Percentiles rank a stretch among this genome's conserved stretches.
Conservation (phyloP, 768 basidiomycete genomes). For the Trametes cingulata region DNA sequence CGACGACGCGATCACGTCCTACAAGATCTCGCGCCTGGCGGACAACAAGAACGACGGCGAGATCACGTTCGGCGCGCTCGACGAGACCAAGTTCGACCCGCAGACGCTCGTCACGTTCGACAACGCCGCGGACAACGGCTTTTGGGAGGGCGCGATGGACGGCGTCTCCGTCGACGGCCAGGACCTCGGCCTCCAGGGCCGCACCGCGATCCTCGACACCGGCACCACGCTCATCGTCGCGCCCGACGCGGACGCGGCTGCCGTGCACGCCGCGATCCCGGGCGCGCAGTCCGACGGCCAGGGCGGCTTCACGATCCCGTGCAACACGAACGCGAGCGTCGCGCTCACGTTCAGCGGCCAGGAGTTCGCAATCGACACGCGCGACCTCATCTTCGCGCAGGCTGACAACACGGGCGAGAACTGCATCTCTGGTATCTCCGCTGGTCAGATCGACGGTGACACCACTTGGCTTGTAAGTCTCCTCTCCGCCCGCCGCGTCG, state of each 20-base stretch:
- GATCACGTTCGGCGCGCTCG: constrained; percentile 80
- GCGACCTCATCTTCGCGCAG: constrained; percentile 60
- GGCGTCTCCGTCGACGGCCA: constrained; percentile 58
- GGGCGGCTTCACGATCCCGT: constrained; percentile 63
- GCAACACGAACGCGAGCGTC: constrained; percentile 53
- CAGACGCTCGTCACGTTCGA: constrained; percentile 55
- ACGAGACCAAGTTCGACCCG: constrained; percentile 65
- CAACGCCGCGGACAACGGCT: constrained; percentile 67
- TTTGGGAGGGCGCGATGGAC: constrained; percentile 77
- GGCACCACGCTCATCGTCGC: constrained; percentile 48
- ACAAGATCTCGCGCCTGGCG: constrained; percentile 74
- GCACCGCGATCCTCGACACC: constrained; percentile 67
- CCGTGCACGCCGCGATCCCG: constrained; percentile 56
- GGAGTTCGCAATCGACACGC: constrained; percentile 62
- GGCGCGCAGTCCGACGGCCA: constrained; percentile 53
- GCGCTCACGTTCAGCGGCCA: constrained; percentile 60
- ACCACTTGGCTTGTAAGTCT: constrained; percentile 69
- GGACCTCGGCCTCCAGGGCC: constrained; percentile 51
- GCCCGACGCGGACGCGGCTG: constrained; percentile 48
- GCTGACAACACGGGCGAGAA: constrained; percentile 52
- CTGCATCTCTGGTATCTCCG: constrained; percentile 71
- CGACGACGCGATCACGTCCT: constrained; percentile 66
- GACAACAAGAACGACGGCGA: constrained; percentile 76
- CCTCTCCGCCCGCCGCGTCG: constrained; percentile 2
- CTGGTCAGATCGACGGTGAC: constrained; percentile 58